phyloP scores from a whole-genome alignment of 345 rosid genomes.

The Citrus reticulata region DNA sequence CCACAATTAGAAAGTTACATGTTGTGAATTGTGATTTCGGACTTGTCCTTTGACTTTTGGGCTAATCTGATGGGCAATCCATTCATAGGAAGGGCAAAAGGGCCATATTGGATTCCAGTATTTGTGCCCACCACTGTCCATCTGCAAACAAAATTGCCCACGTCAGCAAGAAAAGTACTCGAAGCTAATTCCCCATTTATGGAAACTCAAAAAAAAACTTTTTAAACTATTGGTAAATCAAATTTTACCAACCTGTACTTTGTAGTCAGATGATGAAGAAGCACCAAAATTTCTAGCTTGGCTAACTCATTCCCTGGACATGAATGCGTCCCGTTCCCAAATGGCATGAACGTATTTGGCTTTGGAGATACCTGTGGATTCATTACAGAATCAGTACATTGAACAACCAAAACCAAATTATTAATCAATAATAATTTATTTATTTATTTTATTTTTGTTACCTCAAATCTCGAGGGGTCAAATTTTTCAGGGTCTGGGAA shows the following conservation, averaged over 20 bases:
- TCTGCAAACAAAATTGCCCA: constrained; percentile 35
- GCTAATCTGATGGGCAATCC: constrained; percentile 74
- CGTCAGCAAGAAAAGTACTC: constrained; percentile 24
- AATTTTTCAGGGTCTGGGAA: constrained; percentile 64
- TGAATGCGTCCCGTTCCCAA: constrained; percentile 82
- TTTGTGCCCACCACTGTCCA: constrained; percentile 53
- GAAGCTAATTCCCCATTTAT: constrained; percentile 11
- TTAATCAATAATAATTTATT: not conserved
- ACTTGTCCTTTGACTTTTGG: constrained; percentile 20
- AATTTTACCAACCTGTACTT: constrained; percentile 67
- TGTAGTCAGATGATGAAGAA: constrained; percentile 86
- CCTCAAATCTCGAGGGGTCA: constrained; percentile 92
- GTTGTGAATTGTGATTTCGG: not conserved
- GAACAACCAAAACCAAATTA: not conserved
- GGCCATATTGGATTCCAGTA: constrained; percentile 75
- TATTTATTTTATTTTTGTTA: constrained; percentile 7
- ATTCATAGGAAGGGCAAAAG: constrained; percentile 79
- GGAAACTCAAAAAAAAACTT: not conserved
- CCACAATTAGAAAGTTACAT: not conserved
- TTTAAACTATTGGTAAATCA: not conserved
- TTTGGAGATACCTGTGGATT: constrained; percentile 63
- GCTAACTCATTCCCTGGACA: constrained; percentile 94
- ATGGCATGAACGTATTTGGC: constrained; percentile 86
- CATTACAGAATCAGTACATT: not conserved
- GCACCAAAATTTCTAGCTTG: constrained; percentile 68